Evolutionary conservation across 208 protist species (phyloP).

Genomic region (Porcisia deanei): DNA sequence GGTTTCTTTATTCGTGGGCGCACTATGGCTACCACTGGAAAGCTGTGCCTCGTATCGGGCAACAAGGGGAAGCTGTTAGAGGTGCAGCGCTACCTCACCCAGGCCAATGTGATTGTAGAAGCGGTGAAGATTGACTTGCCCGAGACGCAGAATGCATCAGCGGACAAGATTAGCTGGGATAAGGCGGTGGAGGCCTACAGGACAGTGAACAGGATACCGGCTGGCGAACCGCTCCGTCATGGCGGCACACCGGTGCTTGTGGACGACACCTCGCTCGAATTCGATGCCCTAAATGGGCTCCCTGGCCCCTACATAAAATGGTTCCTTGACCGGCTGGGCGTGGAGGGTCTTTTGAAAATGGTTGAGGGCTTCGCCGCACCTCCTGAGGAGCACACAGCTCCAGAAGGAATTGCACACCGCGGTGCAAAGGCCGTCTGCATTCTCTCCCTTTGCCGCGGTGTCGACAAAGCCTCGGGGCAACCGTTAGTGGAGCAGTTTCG

Average conservation of each 20-base stretch:
- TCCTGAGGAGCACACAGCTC: slow-evolving; percentile 28
- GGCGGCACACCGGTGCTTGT: slow-evolving; percentile 73
- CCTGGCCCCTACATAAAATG: slow-evolving; percentile 99
- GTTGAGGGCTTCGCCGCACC: slow-evolving; percentile 76
- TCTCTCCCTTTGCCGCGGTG: slow-evolving; percentile 45
- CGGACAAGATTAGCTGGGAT: slow-evolving; percentile 87
- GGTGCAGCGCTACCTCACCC: slow-evolving; percentile 84
- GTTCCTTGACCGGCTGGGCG: slow-evolving; percentile 95
- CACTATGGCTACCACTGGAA: slow-evolving; percentile 23
- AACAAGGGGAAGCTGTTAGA: slow-evolving; percentile 98
- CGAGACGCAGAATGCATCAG: slow-evolving; percentile 95
- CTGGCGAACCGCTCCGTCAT: slow-evolving; percentile 17
- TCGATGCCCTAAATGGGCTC: slow-evolving; percentile 95
- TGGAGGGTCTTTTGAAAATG: slow-evolving; percentile 93
- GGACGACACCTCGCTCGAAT: slow-evolving; percentile 98
- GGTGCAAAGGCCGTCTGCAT: slow-evolving; percentile 83
- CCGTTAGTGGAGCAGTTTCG: slow-evolving; percentile 62
- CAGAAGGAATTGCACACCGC: slow-evolving; percentile 22
- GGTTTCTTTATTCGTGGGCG: not conserved
- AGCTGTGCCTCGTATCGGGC: slow-evolving; percentile 91
- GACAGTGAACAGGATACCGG: slow-evolving; percentile 32
- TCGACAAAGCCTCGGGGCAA: slow-evolving; percentile 18
- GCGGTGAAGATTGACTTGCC: slow-evolving; percentile 81
- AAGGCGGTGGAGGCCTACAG: slow-evolving; percentile 93
- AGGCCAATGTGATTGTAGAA: slow-evolving; percentile 44